phyloP scores from a whole-genome alignment of 106 monocot genomes.

The Ottelia alismoides region DNA sequence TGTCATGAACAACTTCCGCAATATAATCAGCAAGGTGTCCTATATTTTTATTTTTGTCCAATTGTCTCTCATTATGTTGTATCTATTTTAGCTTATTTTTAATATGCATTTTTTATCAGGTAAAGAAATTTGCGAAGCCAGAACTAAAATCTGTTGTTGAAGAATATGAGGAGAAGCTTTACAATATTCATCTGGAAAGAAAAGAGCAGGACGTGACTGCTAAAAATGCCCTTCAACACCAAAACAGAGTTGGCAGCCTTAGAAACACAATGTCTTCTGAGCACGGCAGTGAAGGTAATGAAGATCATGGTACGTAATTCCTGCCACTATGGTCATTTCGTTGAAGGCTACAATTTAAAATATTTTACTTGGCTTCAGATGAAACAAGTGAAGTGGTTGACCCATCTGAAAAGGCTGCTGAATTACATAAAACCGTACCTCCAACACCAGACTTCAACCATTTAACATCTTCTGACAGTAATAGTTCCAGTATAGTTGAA shows the following conservation, averaged over 20 bases:
- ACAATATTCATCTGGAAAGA: slow-evolving; percentile 60
- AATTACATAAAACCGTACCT: no score
- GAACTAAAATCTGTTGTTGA: slow-evolving; percentile 76
- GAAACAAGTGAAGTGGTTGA: slow-evolving; percentile 47
- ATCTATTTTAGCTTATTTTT: slow-evolving; percentile 3
- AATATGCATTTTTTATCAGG: slow-evolving; percentile 24
- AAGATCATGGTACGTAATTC: slow-evolving; percentile 44
- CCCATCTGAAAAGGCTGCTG: slow-evolving; percentile 7
- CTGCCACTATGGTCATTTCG: neutral
- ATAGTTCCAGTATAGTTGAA: no score
- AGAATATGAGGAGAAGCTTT: slow-evolving; percentile 91
- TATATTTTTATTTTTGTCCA: neutral
- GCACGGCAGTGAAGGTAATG: slow-evolving; percentile 4
- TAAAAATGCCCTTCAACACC: slow-evolving; percentile 56
- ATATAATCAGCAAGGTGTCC: slow-evolving; percentile 71
- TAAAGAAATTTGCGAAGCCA: slow-evolving; percentile 85
- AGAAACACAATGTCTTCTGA: slow-evolving; percentile 18
- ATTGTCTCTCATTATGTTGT: neutral
- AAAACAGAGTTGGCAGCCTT: slow-evolving; percentile 45
- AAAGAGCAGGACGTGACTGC: slow-evolving; percentile 79
- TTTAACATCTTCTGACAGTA: no score
- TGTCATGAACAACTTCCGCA: slow-evolving; percentile 75
- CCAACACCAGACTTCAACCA: no score
- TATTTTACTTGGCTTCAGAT: slow-evolving; percentile 12
- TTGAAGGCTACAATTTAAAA: neutral